Evolutionary conservation across 140 eudicot genomes (phyloP).

Genomic region (Erigeron philadelphicus): DNA sequence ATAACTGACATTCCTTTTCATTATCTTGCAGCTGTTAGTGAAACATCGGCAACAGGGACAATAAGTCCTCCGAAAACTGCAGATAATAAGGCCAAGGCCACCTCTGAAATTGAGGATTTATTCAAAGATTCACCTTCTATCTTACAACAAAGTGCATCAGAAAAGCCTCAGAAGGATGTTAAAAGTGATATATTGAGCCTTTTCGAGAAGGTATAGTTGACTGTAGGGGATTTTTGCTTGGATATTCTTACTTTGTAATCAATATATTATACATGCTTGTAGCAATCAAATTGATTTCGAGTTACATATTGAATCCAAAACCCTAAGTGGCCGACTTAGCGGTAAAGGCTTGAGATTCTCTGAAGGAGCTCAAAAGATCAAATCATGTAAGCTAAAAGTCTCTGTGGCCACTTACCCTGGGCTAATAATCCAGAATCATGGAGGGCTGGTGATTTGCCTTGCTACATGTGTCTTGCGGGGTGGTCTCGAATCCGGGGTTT

Average conservation of each 20-base stretch:
- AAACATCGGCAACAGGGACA: conserved; percentile 41
- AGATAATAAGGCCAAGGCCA: conserved; percentile 33
- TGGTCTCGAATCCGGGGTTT: too few species aligned
- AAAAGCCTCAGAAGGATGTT: conserved; percentile 73
- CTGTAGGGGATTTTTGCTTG: neutral
- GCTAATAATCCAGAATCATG: too few species aligned
- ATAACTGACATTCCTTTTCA: conserved; percentile 10
- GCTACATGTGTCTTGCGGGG: too few species aligned
- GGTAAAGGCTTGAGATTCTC: too few species aligned
- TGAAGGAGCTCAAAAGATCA: too few species aligned
- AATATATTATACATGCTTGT: neutral
- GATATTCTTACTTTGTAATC: neutral
- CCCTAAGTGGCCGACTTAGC: too few species aligned
- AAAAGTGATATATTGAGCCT: conserved; percentile 91
- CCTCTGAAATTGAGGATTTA: conserved; percentile 63
- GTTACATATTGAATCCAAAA: neutral
- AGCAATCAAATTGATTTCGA: neutral
- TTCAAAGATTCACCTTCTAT: conserved; percentile 49
- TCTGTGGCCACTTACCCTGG: too few species aligned
- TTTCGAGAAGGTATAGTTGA: conserved; percentile 64
- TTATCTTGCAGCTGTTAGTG: conserved; percentile 60
- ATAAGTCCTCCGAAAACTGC: conserved; percentile 33
- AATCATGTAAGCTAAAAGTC: too few species aligned
- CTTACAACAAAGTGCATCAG: conserved; percentile 33
- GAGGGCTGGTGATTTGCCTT: too few species aligned